Conservation (phyloP, 2,329 filamentous ascomycete species). For the Pseudocercospora vitis region DNA sequence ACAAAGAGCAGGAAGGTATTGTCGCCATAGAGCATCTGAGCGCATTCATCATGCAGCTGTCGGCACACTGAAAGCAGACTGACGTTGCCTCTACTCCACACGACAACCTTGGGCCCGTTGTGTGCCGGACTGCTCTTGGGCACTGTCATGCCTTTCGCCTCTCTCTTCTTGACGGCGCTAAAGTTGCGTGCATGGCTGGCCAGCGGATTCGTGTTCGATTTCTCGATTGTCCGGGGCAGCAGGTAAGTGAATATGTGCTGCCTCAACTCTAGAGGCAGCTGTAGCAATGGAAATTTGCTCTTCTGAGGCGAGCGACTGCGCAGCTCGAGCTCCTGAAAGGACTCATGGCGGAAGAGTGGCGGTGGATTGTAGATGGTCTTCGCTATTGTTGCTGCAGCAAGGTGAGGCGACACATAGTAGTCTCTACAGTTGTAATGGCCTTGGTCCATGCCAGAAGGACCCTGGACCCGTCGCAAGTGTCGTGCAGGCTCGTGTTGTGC, state of each 20-base stretch:
- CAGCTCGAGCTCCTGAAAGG: slow-evolving; percentile 35
- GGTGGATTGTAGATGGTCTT: slow-evolving; percentile 18
- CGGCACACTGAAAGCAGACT: slow-evolving; percentile 42
- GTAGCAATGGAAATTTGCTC: slow-evolving; percentile 37
- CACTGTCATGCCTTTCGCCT: slow-evolving; percentile 29
- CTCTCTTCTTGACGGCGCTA: slow-evolving; percentile 34
- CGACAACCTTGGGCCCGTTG: slow-evolving; percentile 22
- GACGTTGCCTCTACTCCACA: slow-evolving; percentile 48
- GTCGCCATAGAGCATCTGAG: slow-evolving; percentile 48
- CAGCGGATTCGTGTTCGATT: slow-evolving; percentile 27
- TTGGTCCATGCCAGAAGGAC: slow-evolving; percentile 33
- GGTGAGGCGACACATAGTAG: slow-evolving; percentile 36
- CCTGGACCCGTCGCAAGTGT: background rate
- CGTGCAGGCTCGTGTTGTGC: too few relatives aligned
- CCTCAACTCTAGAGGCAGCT: slow-evolving; percentile 48
- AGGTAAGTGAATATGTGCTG: slow-evolving; percentile 45
- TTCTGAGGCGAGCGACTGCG: slow-evolving; percentile 35
- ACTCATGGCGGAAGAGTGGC: slow-evolving; percentile 32
- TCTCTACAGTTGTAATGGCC: slow-evolving; percentile 42
- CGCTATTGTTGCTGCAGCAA: slow-evolving; percentile 29
- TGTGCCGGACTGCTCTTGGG: slow-evolving; percentile 16
- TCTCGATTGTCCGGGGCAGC: slow-evolving; percentile 43
- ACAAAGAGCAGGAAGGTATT: slow-evolving; percentile 50
- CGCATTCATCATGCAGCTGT: slow-evolving; percentile 48
- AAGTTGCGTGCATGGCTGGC: slow-evolving; percentile 35